phyloP scores from a whole-genome alignment of 73 alveolate genomes.

The Paramecium octaurelia region DNA sequence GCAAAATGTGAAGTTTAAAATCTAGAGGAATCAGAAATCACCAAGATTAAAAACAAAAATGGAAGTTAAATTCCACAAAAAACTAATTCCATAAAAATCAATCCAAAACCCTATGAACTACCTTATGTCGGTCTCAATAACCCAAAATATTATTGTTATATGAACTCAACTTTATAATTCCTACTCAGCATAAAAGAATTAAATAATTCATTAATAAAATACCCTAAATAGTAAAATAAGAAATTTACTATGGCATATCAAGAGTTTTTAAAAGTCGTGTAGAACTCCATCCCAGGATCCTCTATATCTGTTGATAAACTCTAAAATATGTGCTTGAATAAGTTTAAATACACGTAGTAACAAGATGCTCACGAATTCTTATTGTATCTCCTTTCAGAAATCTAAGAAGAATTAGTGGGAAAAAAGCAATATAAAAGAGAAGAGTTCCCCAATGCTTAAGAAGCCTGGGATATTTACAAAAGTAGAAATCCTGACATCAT shows the following conservation, averaged over 20 bases:
- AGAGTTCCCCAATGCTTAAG: neutral
- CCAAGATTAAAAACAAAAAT: neutral
- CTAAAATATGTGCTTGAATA: neutral
- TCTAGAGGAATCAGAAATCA: neutral
- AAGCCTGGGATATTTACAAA: constrained; percentile 28
- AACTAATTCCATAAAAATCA: neutral
- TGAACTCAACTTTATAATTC: neutral
- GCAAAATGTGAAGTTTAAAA: neutral
- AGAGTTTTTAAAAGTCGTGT: neutral
- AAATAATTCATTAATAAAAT: neutral
- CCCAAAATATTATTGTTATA: constrained; percentile 28
- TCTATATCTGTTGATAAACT: neutral
- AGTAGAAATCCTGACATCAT: neutral
- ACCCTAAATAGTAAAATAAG: neutral
- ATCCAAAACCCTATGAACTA: neutral
- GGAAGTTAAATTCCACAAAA: neutral
- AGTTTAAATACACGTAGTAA: neutral
- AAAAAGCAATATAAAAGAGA: neutral
- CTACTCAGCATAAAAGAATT: neutral
- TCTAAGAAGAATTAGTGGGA: neutral
- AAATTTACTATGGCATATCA: neutral
- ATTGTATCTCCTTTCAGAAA: neutral
- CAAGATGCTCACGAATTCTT: constrained; percentile 14
- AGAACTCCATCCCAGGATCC: neutral
- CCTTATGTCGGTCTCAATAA: neutral